Base-by-base conservation (phyloP, 331 rosid species). In the Telfairia occidentalis region DNA sequence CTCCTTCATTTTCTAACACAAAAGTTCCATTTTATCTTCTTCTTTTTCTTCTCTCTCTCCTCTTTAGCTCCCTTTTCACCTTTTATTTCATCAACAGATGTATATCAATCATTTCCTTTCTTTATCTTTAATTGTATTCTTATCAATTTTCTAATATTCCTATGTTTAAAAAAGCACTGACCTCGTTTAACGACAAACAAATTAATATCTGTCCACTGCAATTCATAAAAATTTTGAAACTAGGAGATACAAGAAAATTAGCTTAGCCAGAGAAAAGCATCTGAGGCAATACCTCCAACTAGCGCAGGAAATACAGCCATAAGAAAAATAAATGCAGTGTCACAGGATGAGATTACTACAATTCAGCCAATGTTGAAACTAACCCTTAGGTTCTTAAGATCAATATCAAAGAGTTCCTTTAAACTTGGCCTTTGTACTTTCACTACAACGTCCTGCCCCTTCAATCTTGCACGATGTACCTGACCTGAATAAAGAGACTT, bases 351-450 rank as follows among this genome's bases (percentile, higher is more conserved):
- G 53, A 38, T 40, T 28, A 42, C 78, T 3, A 74, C 13, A 7
- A 48, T 19, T 18, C 69, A 70, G 72, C 35, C 67, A 37, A 76
- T 54, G 46, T 77, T 58, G 55, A 48, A 78, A 88, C 97, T 78
- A 81, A 95, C 99, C 97, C 99, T 95, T 79, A 95, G 88, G 78
- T 95, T 95, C 83, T 92, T 95, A 26, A 95, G 96, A 85, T 95
- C 99, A 7, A 95, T 90, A 80, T 95, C 96, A 88, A 95, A 95
- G 78, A 95, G 97, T 78, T 48, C 96, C 89, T 95, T 95, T 49
- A 95, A 89, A 79, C 99, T 97, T 80, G 99, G 99, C 87, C 99
- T 88, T 85, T 95, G 99, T 74, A 95, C 99, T 90, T 95, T 95
- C 71, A 95, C 40, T 71, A 95, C 99, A 69, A 92, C 90, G 76